A percentile compares a stretch with the other conserved stretches of the same genome.
Conservation (phyloP, 805 yeast genomes). For the Tetrapisispora namnaoensis region DNA sequence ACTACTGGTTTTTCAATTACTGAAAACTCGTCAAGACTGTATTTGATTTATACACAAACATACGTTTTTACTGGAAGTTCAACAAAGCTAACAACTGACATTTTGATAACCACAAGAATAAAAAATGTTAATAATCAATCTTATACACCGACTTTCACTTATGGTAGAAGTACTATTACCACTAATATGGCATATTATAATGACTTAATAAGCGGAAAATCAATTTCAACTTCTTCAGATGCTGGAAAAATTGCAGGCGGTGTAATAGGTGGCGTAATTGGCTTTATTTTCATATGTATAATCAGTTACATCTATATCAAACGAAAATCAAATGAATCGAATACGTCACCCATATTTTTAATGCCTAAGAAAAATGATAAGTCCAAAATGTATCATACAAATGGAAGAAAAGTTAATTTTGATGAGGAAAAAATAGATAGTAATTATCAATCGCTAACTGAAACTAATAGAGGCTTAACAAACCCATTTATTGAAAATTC, state of each 20-base stretch:
- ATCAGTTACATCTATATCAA: slow-evolving; percentile 11
- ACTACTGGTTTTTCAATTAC: not conserved
- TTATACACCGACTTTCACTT: slow-evolving; percentile 11
- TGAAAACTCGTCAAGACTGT: not conserved
- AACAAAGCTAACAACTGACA: slow-evolving; percentile 14
- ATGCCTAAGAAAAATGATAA: not conserved
- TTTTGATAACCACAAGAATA: slow-evolving; percentile 11
- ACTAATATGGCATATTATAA: slow-evolving; percentile 1
- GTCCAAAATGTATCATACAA: slow-evolving; percentile 12
- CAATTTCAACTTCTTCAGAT: not conserved
- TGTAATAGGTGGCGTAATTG: slow-evolving; percentile 27
- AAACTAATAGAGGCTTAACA: not conserved
- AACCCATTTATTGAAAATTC: not conserved
- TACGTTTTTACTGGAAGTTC: slow-evolving; percentile 14
- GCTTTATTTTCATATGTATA: slow-evolving; percentile 9
- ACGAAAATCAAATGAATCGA: slow-evolving; percentile 3
- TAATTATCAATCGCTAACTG: not conserved
- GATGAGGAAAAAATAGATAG: not conserved
- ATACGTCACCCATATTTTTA: not conserved
- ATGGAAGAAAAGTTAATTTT: slow-evolving; percentile 10
- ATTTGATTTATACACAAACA: slow-evolving; percentile 11
- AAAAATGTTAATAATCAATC: slow-evolving; percentile 5
- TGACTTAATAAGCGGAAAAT: not conserved
- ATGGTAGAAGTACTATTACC: not conserved
- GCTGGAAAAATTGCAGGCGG: slow-evolving; percentile 23